phyloP scores from a whole-genome alignment of 768 basidiomycete species.

The Mycena metata region DNA sequence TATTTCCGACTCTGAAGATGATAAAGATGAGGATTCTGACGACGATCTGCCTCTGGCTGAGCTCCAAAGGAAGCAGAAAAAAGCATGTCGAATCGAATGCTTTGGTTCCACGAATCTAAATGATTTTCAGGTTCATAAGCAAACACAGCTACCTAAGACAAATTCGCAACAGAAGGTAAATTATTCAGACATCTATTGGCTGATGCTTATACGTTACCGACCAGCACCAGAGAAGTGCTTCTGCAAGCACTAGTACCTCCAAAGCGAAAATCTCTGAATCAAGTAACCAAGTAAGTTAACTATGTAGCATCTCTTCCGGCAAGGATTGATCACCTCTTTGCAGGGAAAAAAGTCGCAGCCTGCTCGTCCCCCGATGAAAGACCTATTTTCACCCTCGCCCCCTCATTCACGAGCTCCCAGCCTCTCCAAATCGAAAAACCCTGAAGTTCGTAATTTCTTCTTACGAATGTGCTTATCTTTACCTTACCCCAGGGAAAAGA shows the following conservation, averaged over 20 bases:
- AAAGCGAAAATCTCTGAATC: conserved; percentile 3
- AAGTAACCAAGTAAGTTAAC: background rate
- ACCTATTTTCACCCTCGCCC: too few species aligned
- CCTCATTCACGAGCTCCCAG: background rate
- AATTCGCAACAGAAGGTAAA: conserved; percentile 8
- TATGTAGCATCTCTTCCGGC: background rate
- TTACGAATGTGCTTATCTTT: too few species aligned
- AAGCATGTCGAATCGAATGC: conserved; percentile 3
- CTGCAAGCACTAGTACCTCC: conserved; percentile 15
- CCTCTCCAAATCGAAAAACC: background rate
- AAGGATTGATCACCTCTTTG: background rate
- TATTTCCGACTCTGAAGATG: conserved; percentile 24
- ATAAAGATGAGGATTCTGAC: conserved; percentile 32
- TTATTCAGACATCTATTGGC: background rate
- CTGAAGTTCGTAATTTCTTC: too few species aligned
- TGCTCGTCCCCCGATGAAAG: too few species aligned
- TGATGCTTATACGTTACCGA: background rate
- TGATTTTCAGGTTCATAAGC: conserved; percentile 7
- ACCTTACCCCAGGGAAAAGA: background rate
- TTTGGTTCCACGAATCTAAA: background rate
- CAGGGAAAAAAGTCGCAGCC: too few species aligned
- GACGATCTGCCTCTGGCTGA: conserved; percentile 29
- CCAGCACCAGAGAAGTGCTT: conserved; percentile 13
- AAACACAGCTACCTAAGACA: background rate
- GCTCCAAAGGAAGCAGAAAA: conserved; percentile 9